Conservation (phyloP, 192 early-diverging fungal genomes). For the Rhizoclosmatium globosum region DNA sequence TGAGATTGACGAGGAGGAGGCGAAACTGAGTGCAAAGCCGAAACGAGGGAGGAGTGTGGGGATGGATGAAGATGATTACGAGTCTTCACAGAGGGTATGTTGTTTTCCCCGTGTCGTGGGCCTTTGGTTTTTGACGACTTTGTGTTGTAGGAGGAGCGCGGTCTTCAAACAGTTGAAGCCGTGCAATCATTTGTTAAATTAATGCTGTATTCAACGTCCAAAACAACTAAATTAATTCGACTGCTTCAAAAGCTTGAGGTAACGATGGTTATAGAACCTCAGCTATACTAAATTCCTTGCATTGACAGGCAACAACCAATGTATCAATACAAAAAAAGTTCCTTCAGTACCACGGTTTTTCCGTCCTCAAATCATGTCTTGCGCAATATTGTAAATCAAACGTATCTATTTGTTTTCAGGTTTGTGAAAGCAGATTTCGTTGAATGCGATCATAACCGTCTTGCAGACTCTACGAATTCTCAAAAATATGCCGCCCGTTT, state of each 20-base stretch:
- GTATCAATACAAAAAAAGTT: conserved; percentile 63
- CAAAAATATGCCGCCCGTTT: conserved; percentile 78
- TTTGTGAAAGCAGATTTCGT: conserved; percentile 72
- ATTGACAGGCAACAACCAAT: conserved; percentile 2
- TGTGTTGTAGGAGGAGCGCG: conserved; percentile 43
- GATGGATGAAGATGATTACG: conserved; percentile 57
- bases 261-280: not conserved
- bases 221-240: conserved; percentile 59
- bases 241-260: conserved; percentile 71
- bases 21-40: conserved; percentile 59
- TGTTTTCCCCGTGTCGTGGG: not conserved
- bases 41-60: conserved; percentile 63
- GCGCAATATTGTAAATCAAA: conserved; percentile 55
- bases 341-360: conserved; percentile 76
- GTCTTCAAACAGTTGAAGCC: conserved; percentile 74
- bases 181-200: conserved; percentile 79
- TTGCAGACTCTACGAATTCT: conserved; percentile 62
- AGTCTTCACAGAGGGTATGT: conserved; percentile 35
- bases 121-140: conserved; percentile 28
- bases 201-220: conserved; percentile 68
- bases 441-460: not conserved
- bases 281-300: too few relatives aligned
- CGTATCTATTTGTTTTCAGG: conserved; percentile 72
- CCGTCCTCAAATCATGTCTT: conserved; percentile 54
- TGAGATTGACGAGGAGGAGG: conserved; percentile 64